Percentiles rank a stretch among this genome's conserved stretches.
Evolutionary conservation across 1,284 basidiomycete genomes (phyloP).

Genomic region (Ganoderma multipileum): DNA sequence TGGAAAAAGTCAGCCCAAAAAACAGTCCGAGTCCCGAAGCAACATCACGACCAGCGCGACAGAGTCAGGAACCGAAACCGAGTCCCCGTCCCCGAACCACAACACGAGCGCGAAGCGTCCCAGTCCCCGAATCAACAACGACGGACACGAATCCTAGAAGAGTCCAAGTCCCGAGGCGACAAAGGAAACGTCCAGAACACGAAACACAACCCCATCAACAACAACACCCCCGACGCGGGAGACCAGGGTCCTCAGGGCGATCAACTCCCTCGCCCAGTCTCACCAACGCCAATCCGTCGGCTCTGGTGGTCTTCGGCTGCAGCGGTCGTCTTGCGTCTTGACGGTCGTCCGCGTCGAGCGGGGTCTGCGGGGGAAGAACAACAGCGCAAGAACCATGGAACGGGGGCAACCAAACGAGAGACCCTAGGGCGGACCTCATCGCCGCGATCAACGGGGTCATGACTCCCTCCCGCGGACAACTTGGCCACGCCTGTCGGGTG

Average conservation of each 20-base stretch:
- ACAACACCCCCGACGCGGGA: slow-evolving; percentile 10
- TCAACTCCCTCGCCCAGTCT: slow-evolving; percentile 16
- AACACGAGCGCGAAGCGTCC: neutral
- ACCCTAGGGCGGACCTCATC: slow-evolving; percentile 3
- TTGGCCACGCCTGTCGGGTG: slow-evolving; percentile 6
- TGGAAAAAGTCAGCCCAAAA: neutral
- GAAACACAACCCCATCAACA: slow-evolving; percentile 4
- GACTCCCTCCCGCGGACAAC: slow-evolving; percentile 16
- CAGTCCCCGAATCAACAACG: neutral
- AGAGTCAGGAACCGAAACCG: neutral
- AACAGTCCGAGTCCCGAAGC: neutral
- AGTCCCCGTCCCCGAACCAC: neutral
- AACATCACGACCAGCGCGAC: neutral
- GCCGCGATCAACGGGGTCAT: slow-evolving; percentile 13
- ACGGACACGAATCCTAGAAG: neutral
- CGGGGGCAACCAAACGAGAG: neutral
- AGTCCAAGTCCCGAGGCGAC: neutral
- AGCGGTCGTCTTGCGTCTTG: neutral
- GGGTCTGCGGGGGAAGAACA: neutral
- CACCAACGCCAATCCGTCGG: slow-evolving; percentile 11
- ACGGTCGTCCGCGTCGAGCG: neutral
- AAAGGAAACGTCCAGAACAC: neutral
- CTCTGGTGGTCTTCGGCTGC: slow-evolving; percentile 1
- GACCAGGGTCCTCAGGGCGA: slow-evolving; percentile 9
- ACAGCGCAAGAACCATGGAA: neutral